Evolutionary conservation across 2,329 filamentous ascomycete genomes (phyloP).

Genomic region (Penicillium sp.): DNA sequence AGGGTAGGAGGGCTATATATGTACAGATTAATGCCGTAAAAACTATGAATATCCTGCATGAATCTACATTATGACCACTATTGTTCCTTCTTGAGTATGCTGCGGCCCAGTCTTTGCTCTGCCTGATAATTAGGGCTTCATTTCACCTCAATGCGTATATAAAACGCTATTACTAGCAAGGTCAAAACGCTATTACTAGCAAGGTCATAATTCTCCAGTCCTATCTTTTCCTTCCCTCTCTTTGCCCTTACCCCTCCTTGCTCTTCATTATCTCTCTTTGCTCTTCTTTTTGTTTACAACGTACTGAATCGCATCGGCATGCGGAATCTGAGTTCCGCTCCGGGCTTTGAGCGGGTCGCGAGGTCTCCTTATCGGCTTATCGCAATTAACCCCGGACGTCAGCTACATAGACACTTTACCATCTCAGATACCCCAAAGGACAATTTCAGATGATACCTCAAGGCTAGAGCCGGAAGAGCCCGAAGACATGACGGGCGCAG

Average conservation of each 20-base stretch:
- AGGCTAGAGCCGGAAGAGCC: conserved; percentile 11
- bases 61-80: not conserved
- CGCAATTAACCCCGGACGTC: conserved; percentile 15
- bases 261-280: not conserved
- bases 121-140: not conserved
- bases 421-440: not conserved
- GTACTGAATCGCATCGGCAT: not conserved
- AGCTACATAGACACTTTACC: not conserved
- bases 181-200: no score
- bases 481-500: conserved; percentile 27
- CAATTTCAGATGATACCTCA: conserved; percentile 10
- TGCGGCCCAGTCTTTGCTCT: not conserved
- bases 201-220: not conserved
- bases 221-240: not conserved
- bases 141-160: not conserved
- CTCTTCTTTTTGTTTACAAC: not conserved
- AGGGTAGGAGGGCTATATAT: conserved; percentile 9
- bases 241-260: not conserved
- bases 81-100: not conserved
- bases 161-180: not conserved
- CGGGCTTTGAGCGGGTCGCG: conserved; percentile 14
- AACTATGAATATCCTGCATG: conserved; percentile 4
- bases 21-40: conserved; percentile 6
- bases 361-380: conserved; percentile 14
- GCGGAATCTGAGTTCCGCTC: conserved; percentile 3